A percentile compares a stretch with the other conserved stretches of the same genome.
Evolutionary conservation across 352 stramenopile species (phyloP).

Genomic region (Phytopythium cucurbitacearum): DNA sequence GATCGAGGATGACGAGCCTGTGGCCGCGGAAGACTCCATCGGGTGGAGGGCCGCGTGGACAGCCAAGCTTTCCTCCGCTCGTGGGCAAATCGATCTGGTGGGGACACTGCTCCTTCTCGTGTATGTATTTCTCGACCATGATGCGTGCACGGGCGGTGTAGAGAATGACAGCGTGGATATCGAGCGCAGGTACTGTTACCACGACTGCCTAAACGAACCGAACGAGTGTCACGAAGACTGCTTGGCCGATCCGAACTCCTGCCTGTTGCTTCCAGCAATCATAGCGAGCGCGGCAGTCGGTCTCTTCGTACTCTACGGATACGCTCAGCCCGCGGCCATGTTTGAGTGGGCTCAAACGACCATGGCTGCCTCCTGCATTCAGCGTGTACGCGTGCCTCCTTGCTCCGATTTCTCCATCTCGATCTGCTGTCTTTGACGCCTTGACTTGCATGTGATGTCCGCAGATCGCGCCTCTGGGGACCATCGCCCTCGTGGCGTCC

Average conservation of each 20-base stretch:
- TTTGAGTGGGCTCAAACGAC: constrained; percentile 6
- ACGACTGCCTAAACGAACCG: constrained; percentile 3
- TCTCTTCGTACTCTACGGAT: constrained; percentile 1
- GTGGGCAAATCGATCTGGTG: constrained; percentile 1
- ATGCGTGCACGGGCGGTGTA: too few relatives aligned
- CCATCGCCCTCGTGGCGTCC: neutral
- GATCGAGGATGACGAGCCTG: too few relatives aligned
- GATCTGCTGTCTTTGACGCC: too few relatives aligned
- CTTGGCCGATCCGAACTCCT: constrained; percentile 4
- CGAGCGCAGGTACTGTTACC: constrained; percentile 1
- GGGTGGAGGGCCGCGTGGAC: neutral
- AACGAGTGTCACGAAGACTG: constrained; percentile 8
- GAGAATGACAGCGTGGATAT: neutral
- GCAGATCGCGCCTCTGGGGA: constrained; percentile 1
- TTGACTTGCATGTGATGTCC: neutral
- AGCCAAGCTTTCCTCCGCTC: neutral
- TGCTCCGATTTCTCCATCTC: too few relatives aligned
- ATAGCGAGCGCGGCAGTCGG: neutral
- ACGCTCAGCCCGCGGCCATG: neutral
- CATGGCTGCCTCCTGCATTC: constrained; percentile 6
- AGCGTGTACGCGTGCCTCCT: neutral
- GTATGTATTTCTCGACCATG: neutral
- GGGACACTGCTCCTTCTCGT: neutral
- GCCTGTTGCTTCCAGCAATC: neutral
- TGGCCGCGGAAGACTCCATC: neutral